Conservation (phyloP, 176 grass and related monocot species). For the Eremochloa ophiuroides region DNA sequence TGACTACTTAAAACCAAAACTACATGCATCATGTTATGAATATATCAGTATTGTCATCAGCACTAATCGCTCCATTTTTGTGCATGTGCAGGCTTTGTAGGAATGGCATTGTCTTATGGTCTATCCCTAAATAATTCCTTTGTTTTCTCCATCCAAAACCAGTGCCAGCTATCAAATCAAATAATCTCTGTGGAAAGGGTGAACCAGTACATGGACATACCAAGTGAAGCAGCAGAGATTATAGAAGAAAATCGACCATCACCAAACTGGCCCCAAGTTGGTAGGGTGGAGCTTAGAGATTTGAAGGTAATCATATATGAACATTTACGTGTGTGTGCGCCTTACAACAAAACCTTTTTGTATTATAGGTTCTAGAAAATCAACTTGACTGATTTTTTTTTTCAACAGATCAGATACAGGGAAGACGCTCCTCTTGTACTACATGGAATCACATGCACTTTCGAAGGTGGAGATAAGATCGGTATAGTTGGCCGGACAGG, state of each 20-base stretch:
- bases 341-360: neutral
- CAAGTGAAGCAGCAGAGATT: conserved; percentile 65
- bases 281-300: conserved; percentile 69
- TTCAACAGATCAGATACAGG: conserved; percentile 79
- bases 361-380: neutral
- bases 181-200: conserved; percentile 96
- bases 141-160: conserved; percentile 77
- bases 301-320: conserved; percentile 56
- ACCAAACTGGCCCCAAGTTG: conserved; percentile 71
- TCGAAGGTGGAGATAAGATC: conserved; percentile 85
- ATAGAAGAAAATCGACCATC: conserved; percentile 55
- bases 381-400: conserved; percentile 26
- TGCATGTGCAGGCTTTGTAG: conserved; percentile 67
- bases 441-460: conserved; percentile 74
- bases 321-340: neutral
- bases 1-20: neutral
- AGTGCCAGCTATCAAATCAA: conserved; percentile 72
- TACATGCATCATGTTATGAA: neutral
- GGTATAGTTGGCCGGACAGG: conserved; percentile 92
- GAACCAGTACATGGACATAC: conserved; percentile 85
- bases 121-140: conserved; percentile 79
- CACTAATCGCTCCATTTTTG: neutral
- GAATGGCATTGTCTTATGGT: conserved; percentile 97
- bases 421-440: conserved; percentile 70
- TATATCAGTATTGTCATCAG: neutral